Percentiles rank a stretch among this genome's conserved stretches.
Conservation (phyloP, 1,284 basidiomycete genomes). For the Papiliotrema terrestris region DNA sequence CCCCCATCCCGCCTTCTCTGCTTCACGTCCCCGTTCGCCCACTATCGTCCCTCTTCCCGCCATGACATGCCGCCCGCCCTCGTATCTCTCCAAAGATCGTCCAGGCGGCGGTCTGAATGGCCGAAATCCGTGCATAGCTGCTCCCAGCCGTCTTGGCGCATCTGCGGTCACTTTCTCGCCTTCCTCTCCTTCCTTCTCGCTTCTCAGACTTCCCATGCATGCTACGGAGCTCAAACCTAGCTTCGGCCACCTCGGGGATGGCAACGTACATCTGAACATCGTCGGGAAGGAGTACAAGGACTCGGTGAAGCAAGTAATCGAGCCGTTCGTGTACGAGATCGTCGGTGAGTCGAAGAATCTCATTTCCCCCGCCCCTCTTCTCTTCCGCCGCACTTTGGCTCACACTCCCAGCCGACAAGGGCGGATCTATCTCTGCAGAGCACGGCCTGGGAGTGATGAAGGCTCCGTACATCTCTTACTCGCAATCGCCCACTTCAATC, state of each 20-base stretch:
- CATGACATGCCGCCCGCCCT: no score
- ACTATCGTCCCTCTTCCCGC: no score
- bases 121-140: no score
- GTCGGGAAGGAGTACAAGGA: slow-evolving; percentile 73
- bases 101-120: no score
- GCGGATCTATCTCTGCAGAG: slow-evolving; percentile 93
- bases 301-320: slow-evolving; percentile 78
- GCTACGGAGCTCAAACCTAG: slow-evolving; percentile 36
- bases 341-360: slow-evolving; percentile 51
- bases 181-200: no score
- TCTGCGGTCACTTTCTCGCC: no score
- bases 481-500: slow-evolving; percentile 75
- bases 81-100: no score
- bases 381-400: no score
- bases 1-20: no score
- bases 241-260: slow-evolving; percentile 94
- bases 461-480: slow-evolving; percentile 83
- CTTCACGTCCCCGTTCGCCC: no score
- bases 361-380: not conserved
- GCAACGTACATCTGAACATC: slow-evolving; percentile 89
- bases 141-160: no score
- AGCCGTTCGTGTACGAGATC: slow-evolving; percentile 91
- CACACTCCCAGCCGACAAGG: slow-evolving; percentile 47
- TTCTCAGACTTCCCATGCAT: no score
- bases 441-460: slow-evolving; percentile 95